Evolutionary conservation across 2,329 filamentous ascomycete species (phyloP), one percentile per base, ranked within the genome.

Genomic region (Emergomyces pasteurianus): DNA sequence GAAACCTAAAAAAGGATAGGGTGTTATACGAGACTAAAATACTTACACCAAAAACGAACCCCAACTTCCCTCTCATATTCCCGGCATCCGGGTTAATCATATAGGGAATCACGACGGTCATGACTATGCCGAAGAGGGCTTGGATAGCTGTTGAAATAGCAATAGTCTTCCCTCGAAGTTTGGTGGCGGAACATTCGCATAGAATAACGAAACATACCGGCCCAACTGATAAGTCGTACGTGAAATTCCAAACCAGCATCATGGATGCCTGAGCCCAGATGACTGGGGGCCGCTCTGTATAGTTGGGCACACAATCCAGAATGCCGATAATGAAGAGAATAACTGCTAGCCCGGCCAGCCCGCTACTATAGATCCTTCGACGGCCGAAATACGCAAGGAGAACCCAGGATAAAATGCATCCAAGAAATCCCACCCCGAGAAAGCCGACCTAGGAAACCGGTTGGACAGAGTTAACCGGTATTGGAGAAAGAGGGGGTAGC

Each of bases 81-180:
- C 63, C 72, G 38, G 67, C 64, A 59, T 74, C 71, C 3, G 71
- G 71, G 60, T 77, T 77, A 31, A 78, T 70, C 70, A 72, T 71
- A 62, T 76, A 75, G 2, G 74, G 75, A 46, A 76, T 71, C 2
- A 70, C 69, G 34, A 77, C 68, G 28, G 73, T 73, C 70, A 75
- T 74, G 16, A 72, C 68, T 21, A 77, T 72, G 2, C 74, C 75
- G 60, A 75, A 71, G 1, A 75, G 60, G 2, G 73, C 67, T 63
- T 78, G 74, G 0, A 71, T 72, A 2, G 72, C 72, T 0, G 73
- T 76, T 9, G 75, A 73, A 21, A 78, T 66, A 36, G 70, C 69
- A 60, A 69, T 79, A n/a, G 79, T 82, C 52, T 77, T 77, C 61
- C 77, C 77, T 0, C 76, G 71, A 2, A 79, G 68, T 2, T 66